Evolutionary conservation across 495 filamentous ascomycete genomes (phyloP).

Genomic region (Chaetomium cochliodes): DNA sequence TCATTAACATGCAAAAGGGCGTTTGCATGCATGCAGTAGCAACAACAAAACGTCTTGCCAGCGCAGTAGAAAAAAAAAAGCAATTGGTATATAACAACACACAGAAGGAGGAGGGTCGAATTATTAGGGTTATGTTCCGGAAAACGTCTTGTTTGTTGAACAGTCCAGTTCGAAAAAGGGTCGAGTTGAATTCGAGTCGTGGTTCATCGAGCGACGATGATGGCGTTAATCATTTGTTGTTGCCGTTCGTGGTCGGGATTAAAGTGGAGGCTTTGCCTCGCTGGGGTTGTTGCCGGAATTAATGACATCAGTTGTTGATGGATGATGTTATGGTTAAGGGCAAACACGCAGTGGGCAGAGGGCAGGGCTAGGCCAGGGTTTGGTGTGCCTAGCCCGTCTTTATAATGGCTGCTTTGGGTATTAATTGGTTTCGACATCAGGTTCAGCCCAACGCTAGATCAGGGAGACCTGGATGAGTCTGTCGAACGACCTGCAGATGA

Average conservation of each 20-base stretch:
- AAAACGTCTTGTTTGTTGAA: background rate
- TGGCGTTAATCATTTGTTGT: background rate
- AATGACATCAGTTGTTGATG: conserved; percentile 5
- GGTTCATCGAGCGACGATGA: background rate
- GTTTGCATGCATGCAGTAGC: background rate
- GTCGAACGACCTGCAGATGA: conserved; percentile 20
- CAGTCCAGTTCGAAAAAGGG: background rate
- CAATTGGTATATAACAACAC: conserved; percentile 9
- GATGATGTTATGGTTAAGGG: background rate
- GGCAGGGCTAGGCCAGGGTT: background rate
- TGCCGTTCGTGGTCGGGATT: background rate
- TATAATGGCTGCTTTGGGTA: background rate
- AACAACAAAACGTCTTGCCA: background rate
- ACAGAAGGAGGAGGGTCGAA: background rate
- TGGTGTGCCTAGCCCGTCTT: background rate
- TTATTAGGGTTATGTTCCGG: background rate
- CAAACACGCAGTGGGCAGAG: background rate
- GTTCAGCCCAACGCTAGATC: background rate
- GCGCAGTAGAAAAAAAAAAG: background rate
- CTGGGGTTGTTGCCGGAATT: conserved; percentile 10
- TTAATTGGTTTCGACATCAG: background rate
- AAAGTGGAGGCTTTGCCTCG: conserved; percentile 17
- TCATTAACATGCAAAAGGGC: background rate
- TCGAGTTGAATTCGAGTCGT: background rate
- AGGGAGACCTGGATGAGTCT: conserved; percentile 14